Evolutionary conservation across 208 protist genomes (phyloP), one percentile per base, ranked within the genome.

Genomic region (Leishmania tarentolae): DNA sequence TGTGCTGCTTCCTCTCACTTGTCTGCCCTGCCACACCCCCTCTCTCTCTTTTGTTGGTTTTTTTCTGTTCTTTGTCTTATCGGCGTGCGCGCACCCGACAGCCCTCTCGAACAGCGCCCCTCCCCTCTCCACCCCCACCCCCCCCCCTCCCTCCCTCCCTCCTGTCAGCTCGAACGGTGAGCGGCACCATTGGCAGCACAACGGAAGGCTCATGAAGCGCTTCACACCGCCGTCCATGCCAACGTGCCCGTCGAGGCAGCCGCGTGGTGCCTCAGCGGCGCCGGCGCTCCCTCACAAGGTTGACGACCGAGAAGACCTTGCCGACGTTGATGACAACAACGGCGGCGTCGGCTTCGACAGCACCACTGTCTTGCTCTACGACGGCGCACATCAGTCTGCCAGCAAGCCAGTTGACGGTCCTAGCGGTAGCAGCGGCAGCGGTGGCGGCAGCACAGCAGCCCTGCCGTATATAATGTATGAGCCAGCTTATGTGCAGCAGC

Each of bases 261-360:
- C 31, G 44, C 50, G 69, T 44, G 24, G 69, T 73, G 44, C 69
- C 69, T 40, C 69, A 44, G 24, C 69, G 35, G 19, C 72, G 11
- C 31, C 11, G n/a, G 2, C 46, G 72, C 31, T 57, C 72, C 7
- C 19, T 13, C 35, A 1, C 50, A 15, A 59, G 24, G 56, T 5
- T 28, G 19, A 24, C 35, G 69, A 70, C 52, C 28, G 44, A 8
- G 59, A 57, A 7, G 56, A 59, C 13, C 9, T 66, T 21, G 69
- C 11, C 9, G 75, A 70, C 3, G 63, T 63, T 0, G 37, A 77
- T 24, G 69, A 70, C 35, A 71, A 37, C 35, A 35, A 74, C 65
- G 50, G 75, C 42, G 81, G 69, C 19, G 82, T 85, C 9, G 82
- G 82, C 76, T 85, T 85, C 47, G 82, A 85, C 42, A 73, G 61